phyloP scores from a whole-genome alignment of 1,284 basidiomycete species.

The Puccinia sorghi region DNA sequence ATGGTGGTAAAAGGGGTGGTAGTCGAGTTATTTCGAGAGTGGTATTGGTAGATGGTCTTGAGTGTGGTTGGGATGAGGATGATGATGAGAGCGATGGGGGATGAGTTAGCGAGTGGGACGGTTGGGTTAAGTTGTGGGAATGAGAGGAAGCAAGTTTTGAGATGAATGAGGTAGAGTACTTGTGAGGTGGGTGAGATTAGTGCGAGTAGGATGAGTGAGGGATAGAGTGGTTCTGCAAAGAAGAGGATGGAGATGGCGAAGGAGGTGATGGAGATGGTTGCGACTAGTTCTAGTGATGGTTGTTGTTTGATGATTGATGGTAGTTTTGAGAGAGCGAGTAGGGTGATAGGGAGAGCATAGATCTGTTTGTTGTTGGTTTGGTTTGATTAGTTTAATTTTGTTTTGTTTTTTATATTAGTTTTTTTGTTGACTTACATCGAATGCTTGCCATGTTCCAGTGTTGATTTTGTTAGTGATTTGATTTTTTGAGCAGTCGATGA shows the following conservation, averaged over 20 bases:
- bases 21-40: conserved; percentile 63
- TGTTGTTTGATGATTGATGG: background rate
- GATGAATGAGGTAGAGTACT: conserved; percentile 13
- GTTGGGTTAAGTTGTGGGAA: background rate
- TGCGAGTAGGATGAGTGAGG: conserved; percentile 8
- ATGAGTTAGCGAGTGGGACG: background rate
- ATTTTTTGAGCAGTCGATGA: background rate
- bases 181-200: conserved; percentile 5
- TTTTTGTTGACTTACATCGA: conserved; percentile 19
- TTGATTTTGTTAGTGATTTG: background rate
- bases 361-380: background rate
- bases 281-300: background rate
- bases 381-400: background rate
- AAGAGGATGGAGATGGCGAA: conserved; percentile 17
- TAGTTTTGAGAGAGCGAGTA: background rate
- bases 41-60: conserved; percentile 61
- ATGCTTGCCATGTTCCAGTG: conserved; percentile 28
- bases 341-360: background rate
- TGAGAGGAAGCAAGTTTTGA: conserved; percentile 37
- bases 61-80: conserved; percentile 38
- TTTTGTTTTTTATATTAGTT: background rate
- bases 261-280: background rate
- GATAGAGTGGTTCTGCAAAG: conserved; percentile 10
- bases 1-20: conserved; percentile 69
- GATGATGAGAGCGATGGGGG: conserved; percentile 50